phyloP scores from a whole-genome alignment of 805 yeast species.

The Hermanozyma aechmeae region DNA sequence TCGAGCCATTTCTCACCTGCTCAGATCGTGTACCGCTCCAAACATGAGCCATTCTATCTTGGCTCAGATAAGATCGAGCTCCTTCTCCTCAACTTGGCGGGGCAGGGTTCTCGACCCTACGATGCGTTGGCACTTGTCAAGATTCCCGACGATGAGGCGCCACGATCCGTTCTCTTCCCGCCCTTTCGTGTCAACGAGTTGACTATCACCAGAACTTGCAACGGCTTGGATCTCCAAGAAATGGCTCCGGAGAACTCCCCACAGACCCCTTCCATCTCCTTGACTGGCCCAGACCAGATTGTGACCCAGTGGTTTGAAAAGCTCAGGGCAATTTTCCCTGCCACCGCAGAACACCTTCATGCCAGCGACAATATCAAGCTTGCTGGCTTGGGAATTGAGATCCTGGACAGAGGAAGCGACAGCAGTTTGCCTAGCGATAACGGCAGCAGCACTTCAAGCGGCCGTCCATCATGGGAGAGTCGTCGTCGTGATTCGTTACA shows the following conservation, averaged over 20 bases:
- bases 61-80: slow-evolving; percentile 17
- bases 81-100: slow-evolving; percentile 21
- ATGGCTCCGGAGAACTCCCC: slow-evolving; percentile 4
- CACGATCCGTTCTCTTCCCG: slow-evolving; percentile 29
- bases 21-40: slow-evolving; percentile 28
- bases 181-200: slow-evolving; percentile 33
- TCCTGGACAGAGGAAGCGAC: too few species aligned
- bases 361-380: slow-evolving; percentile 4
- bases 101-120: slow-evolving; percentile 9
- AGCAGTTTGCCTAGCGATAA: too few species aligned
- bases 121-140: slow-evolving; percentile 30
- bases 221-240: slow-evolving; percentile 2
- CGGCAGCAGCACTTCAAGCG: too few species aligned
- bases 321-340: slow-evolving; percentile 25
- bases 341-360: slow-evolving; percentile 4
- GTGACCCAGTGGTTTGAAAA: slow-evolving; percentile 22
- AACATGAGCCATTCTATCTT: slow-evolving; percentile 12
- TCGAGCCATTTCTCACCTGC: slow-evolving; percentile 26
- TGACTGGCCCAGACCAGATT: slow-evolving; percentile 7
- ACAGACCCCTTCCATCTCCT: slow-evolving; percentile 9
- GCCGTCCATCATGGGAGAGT: too few species aligned
- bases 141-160: slow-evolving; percentile 9
- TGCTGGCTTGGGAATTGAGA: slow-evolving; percentile 8
- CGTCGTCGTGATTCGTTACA: slow-evolving; percentile 1
- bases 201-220: background rate